These are phyloP conservation scores for Scleromitrula shiraiana DNA, from an alignment of 2,329 filamentous ascomycete genomes.

Conservation along the genomic window DNA sequence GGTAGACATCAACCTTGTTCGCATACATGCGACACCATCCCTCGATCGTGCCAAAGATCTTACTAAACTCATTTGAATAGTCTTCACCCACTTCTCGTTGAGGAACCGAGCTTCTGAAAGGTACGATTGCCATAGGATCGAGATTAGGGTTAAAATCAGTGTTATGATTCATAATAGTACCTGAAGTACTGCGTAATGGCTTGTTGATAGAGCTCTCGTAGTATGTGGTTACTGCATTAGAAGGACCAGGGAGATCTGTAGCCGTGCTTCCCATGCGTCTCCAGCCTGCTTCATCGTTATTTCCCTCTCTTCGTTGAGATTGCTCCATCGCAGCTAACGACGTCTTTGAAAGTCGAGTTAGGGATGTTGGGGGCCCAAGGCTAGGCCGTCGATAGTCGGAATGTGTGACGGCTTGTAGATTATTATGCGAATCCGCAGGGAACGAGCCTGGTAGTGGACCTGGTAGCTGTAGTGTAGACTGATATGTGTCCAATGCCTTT, in stretches of 20 bases:
- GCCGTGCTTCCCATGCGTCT: not conserved
- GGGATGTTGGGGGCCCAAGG: not conserved
- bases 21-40: conserved; percentile 5
- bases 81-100: not conserved
- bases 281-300: not conserved
- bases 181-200: too few species aligned
- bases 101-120: not conserved
- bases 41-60: conserved; percentile 1
- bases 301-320: not conserved
- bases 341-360: conserved; percentile 2
- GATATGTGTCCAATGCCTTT: not conserved
- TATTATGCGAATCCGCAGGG: too few species aligned
- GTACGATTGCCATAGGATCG: not conserved
- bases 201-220: too few species aligned
- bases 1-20: not conserved
- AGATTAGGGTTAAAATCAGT: too few species aligned
- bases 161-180: too few species aligned
- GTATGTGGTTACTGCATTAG: too few species aligned
- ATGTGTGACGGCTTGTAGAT: too few species aligned
- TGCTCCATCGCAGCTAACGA: conserved; percentile 7
- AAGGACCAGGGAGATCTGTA: too few species aligned
- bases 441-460: too few species aligned
- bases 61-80: conserved; percentile 1
- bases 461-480: not conserved
- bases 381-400: not conserved